phyloP scores from a whole-genome alignment of 2,329 filamentous ascomycete species.

The Arachnomyces sp. region DNA sequence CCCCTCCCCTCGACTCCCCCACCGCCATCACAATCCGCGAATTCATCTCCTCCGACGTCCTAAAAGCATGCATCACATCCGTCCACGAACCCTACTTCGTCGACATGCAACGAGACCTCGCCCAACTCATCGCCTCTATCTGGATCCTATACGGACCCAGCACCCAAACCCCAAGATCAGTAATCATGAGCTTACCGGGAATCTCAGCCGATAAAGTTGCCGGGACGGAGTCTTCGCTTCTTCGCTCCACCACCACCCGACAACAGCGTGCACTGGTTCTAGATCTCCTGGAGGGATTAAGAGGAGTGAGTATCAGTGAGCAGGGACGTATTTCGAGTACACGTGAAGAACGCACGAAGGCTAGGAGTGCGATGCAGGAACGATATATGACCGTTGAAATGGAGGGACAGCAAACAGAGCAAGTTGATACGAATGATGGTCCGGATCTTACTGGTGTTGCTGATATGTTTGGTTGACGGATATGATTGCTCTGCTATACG shows the following conservation, averaged over 20 bases:
- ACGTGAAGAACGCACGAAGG: slow-evolving; percentile 35
- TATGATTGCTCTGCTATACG: too few species aligned
- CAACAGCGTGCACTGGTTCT: slow-evolving; percentile 75
- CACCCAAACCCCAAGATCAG: slow-evolving; percentile 62
- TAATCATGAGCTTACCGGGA: slow-evolving; percentile 74
- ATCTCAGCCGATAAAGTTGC: slow-evolving; percentile 64
- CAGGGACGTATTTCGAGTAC: slow-evolving; percentile 67
- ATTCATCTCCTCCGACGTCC: slow-evolving; percentile 80
- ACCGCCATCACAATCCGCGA: slow-evolving; percentile 67
- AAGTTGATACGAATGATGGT: slow-evolving; percentile 38
- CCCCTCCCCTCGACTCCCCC: slow-evolving; percentile 34
- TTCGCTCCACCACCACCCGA: slow-evolving; percentile 51
- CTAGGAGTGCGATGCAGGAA: slow-evolving; percentile 34
- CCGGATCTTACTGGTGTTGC: slow-evolving; percentile 47
- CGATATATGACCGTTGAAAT: slow-evolving; percentile 39
- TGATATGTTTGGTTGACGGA: slow-evolving; percentile 39
- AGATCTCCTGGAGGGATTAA: slow-evolving; percentile 74
- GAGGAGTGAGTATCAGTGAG: slow-evolving; percentile 88
- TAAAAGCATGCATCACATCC: slow-evolving; percentile 82
- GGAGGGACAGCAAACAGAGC: slow-evolving; percentile 33
- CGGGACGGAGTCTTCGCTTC: slow-evolving; percentile 53
- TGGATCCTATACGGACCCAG: slow-evolving; percentile 65
- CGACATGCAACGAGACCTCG: slow-evolving; percentile 88
- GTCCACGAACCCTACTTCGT: slow-evolving; percentile 96
- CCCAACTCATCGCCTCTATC: slow-evolving; percentile 77